A percentile compares a stretch with the other conserved stretches of the same genome.
Conservation (phyloP, 2,329 filamentous ascomycete species). For the Herpotrichia juniperi region DNA sequence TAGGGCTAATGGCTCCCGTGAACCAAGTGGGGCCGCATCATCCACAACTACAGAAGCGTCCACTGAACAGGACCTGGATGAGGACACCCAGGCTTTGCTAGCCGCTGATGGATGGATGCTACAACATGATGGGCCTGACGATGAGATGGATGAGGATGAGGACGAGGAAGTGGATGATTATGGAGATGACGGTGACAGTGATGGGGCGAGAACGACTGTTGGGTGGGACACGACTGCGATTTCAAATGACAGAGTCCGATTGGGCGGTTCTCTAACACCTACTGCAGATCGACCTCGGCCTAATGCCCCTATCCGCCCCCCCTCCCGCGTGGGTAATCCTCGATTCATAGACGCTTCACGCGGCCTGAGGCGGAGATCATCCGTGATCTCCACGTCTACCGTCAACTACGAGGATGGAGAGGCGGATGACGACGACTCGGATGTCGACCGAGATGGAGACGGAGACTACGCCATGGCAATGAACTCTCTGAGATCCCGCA, state of each 20-base stretch:
- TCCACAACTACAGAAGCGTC: slow-evolving; percentile 44
- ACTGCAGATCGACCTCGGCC: slow-evolving; percentile 52
- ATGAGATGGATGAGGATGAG: slow-evolving; percentile 43
- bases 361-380: slow-evolving; percentile 46
- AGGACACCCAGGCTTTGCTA: slow-evolving; percentile 45
- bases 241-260: slow-evolving; percentile 52
- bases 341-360: slow-evolving; percentile 42
- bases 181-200: slow-evolving; percentile 41
- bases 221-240: slow-evolving; percentile 53
- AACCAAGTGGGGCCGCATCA: slow-evolving; percentile 35
- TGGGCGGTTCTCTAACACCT: slow-evolving; percentile 54
- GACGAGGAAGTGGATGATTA: slow-evolving; percentile 1
- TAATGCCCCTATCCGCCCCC: slow-evolving; percentile 47
- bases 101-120: slow-evolving; percentile 45
- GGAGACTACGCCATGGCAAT: slow-evolving; percentile 45
- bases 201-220: slow-evolving; percentile 52
- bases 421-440: slow-evolving; percentile 51
- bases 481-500: slow-evolving; percentile 38
- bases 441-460: slow-evolving; percentile 43
- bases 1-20: slow-evolving; percentile 42
- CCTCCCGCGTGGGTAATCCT: slow-evolving; percentile 43
- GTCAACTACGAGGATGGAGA: slow-evolving; percentile 49
- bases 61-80: slow-evolving; percentile 43
- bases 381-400: slow-evolving; percentile 41
- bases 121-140: slow-evolving; percentile 43